Conservation (phyloP, 179 eudicot genomes). For the Spergularia azorica region DNA sequence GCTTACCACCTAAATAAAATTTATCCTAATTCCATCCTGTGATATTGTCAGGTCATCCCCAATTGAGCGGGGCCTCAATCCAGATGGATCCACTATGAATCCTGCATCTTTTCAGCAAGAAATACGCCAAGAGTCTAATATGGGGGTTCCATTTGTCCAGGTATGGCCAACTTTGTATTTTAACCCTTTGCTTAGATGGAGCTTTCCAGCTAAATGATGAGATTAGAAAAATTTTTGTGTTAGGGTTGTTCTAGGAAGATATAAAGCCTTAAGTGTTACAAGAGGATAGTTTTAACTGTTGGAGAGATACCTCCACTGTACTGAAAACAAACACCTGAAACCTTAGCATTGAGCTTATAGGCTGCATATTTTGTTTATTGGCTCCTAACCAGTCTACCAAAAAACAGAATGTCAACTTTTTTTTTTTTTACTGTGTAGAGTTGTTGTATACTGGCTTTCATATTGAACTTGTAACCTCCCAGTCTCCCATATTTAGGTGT, state of each 20-base stretch:
- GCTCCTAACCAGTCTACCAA: background rate
- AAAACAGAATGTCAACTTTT: background rate
- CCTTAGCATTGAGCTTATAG: background rate
- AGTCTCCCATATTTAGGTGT: background rate
- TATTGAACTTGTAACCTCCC: background rate
- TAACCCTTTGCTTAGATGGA: background rate
- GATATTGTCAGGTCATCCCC: slow-evolving; percentile 44
- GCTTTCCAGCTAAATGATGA: background rate
- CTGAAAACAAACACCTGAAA: background rate
- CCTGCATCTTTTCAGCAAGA: slow-evolving; percentile 81
- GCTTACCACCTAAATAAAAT: too few species aligned
- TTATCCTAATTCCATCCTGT: background rate
- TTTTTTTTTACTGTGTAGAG: background rate
- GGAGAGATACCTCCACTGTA: background rate
- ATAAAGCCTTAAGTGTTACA: background rate
- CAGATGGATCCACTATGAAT: slow-evolving; percentile 76
- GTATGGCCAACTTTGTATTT: slow-evolving; percentile 28
- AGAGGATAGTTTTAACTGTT: background rate
- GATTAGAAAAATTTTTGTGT: background rate
- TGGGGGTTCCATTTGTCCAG: slow-evolving; percentile 71
- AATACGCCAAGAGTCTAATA: slow-evolving; percentile 54
- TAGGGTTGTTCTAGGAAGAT: background rate
- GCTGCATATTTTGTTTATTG: background rate
- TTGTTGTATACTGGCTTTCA: background rate
- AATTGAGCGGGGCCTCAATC: slow-evolving; percentile 44